Base-by-base conservation (phyloP, 495 filamentous ascomycete genomes). In the Cercophora samala region DNA sequence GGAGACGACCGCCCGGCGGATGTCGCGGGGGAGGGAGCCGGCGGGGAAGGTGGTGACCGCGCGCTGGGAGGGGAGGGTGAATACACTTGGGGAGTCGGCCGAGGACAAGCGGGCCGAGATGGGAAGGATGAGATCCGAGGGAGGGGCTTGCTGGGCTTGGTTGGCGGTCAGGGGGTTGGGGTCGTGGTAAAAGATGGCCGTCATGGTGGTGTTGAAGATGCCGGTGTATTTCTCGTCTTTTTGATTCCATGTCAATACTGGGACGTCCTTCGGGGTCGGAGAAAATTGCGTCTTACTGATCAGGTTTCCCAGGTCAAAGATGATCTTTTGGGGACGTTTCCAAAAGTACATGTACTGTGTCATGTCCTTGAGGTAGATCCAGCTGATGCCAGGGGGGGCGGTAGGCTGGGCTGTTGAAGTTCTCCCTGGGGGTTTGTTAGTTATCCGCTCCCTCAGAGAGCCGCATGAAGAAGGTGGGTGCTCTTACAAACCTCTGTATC, bases 391-490 rank as follows among this genome's bases (percentile, higher is more conserved):
- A 0, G 77, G 78, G 56, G 83, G 81, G 2, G 70, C 60, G 0
- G 86, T 91, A 3, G 93, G 93, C 77, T 97, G 90, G 0, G 92
- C 92, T 5, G 93, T 97, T 15, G 91, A 94, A 3, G 93, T 96
- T 24, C 93, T 82, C 80, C 74, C 53, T 56, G 53, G n/a, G 6
- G 6, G 22, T 21, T 23, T 21, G 22, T 19, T 21, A 23, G 1
- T 56, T 56, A 19, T 56, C 13, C 69, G 70, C 0, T n/a, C 22
- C 3, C 5, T 5, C 18, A n/a, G 3, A 13, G 55, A 63, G 18
- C 59, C 26, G 18, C 11, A 0, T 15, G 17, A 15, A 17, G 17
- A 29, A 29, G 26, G 26, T 8, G 26, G 21, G 18, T 15, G 52
- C 4, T 73, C 73, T 65, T 69, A 75, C 89, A 95, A 3, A 97